These are phyloP conservation scores for Solanum paucissectum DNA, from an alignment of 257 asterid genomes.

Conservation along the genomic window DNA sequence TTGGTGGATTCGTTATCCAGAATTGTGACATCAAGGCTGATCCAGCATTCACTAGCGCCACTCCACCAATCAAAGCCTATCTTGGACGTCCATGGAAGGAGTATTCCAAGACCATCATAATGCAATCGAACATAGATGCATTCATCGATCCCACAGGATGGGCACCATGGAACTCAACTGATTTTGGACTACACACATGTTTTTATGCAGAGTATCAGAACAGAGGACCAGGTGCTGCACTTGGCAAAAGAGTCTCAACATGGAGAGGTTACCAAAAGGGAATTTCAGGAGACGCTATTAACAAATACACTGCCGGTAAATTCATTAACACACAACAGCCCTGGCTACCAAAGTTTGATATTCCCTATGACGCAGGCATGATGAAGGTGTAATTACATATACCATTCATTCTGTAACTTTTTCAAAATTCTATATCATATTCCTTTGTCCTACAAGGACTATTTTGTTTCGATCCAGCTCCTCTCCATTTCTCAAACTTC, in stretches of 20 bases:
- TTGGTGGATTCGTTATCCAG: constrained; percentile 45
- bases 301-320: constrained; percentile 8
- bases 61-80: constrained; percentile 8
- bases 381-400: background rate
- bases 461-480: background rate
- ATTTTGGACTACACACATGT: background rate
- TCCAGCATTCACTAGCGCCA: constrained; percentile 14
- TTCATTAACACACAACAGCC: background rate
- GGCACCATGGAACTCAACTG: constrained; percentile 42
- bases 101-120: constrained; percentile 38
- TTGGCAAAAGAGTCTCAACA: constrained; percentile 1
- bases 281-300: background rate
- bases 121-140: constrained; percentile 19
- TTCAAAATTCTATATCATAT: background rate
- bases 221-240: constrained; percentile 29
- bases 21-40: constrained; percentile 39
- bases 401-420: background rate
- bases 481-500: no score
- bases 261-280: constrained; percentile 30
- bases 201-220: constrained; percentile 5
- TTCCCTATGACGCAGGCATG: constrained; percentile 28
- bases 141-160: constrained; percentile 35
- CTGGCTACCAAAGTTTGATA: constrained; percentile 14
- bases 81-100: constrained; percentile 59
- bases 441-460: background rate